Base-by-base conservation (phyloP, 139 green algal genomes). In the Coccomyxa sp. region DNA sequence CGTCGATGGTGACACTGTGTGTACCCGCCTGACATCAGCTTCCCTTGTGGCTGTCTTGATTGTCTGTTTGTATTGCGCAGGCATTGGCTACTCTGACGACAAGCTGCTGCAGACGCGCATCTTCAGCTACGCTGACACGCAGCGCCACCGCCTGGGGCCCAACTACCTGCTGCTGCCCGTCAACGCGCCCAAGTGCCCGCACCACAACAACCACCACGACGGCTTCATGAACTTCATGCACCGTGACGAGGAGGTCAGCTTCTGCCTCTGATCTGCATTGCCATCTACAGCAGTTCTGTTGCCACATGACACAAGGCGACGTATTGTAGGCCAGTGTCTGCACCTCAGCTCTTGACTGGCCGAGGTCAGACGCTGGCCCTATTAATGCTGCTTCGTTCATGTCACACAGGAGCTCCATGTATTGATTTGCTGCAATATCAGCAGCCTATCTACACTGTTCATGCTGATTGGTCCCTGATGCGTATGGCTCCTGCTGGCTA, bases 181-280 rank as follows among this genome's bases (percentile, higher is more conserved):
- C 74, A 98, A 98, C 82, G 93, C 93, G 33, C 94, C 94, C 75
- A 91, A 91, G 78, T 92, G 81, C 74, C 68, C 89, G 14, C 85
- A 95, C 82, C 93, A 97, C 87, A 97, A 98, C 88, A 98, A 98
- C 86, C 95, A 98, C 89, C 93, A 98, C 75, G 95, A 98, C 64
- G 94, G 95, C 33, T 89, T 95, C 86, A 98, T 98, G 95, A 98
- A 98, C 88, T 96, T 97, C 86, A 92, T 95, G 87, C 86, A 95
- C 83, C 86, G 94, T 40, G 88, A 92, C 41, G 93, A 98, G 90
- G 94, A 98, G 89, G 87, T 85, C 70, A 29, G 55, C 31, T n/a
- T n/a, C 7, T 8, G 0, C 18, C 14, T 69, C 27, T n/a, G 14
- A 3, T 2, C 29, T 72, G 68, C 2, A 37, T 68, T 75, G 35